Conservation (phyloP, 1,284 basidiomycete genomes). For the Polyporus tsugae region DNA sequence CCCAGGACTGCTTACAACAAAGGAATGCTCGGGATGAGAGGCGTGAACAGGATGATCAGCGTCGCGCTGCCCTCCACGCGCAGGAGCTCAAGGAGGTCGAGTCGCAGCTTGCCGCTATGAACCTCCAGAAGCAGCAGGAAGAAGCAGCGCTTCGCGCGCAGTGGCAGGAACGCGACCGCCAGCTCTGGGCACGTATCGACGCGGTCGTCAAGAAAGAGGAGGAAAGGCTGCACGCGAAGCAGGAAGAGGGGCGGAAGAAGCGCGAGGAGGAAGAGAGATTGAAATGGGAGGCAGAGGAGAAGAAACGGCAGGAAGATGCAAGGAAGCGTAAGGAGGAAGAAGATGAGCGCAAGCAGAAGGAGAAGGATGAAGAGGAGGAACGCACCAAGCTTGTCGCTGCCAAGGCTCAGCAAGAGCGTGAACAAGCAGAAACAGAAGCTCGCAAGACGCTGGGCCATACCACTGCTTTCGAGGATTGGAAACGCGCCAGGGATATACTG, state of each 20-base stretch:
- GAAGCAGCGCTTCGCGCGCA: slow-evolving; percentile 53
- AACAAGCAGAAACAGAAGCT: slow-evolving; percentile 39
- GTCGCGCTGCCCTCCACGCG: slow-evolving; percentile 50
- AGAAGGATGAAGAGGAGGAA: slow-evolving; percentile 47
- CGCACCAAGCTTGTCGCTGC: slow-evolving; percentile 49
- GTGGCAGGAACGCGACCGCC: slow-evolving; percentile 61
- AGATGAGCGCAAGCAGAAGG: slow-evolving; percentile 42
- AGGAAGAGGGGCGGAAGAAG: slow-evolving; percentile 49
- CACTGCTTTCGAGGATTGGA: slow-evolving; percentile 74
- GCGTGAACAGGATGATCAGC: slow-evolving; percentile 48
- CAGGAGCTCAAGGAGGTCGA: slow-evolving; percentile 61
- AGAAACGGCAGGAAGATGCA: slow-evolving; percentile 41
- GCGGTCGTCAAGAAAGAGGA: slow-evolving; percentile 69
- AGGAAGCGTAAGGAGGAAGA: slow-evolving; percentile 48
- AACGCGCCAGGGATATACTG: slow-evolving; percentile 65
- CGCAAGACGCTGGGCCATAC: slow-evolving; percentile 55
- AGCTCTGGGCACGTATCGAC: slow-evolving; percentile 69
- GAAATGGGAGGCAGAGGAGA: slow-evolving; percentile 45
- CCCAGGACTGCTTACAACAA: slow-evolving; percentile 48
- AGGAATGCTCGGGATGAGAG: slow-evolving; percentile 48
- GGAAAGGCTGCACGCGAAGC: slow-evolving; percentile 58
- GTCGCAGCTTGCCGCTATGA: slow-evolving; percentile 50
- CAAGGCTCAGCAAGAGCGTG: slow-evolving; percentile 39
- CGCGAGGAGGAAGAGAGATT: slow-evolving; percentile 39
- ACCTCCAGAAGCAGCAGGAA: slow-evolving; percentile 53